A percentile compares a stretch with the other conserved stretches of the same genome.
Conservation (phyloP, 257 asterid genomes). For the Cordia subcordata region DNA sequence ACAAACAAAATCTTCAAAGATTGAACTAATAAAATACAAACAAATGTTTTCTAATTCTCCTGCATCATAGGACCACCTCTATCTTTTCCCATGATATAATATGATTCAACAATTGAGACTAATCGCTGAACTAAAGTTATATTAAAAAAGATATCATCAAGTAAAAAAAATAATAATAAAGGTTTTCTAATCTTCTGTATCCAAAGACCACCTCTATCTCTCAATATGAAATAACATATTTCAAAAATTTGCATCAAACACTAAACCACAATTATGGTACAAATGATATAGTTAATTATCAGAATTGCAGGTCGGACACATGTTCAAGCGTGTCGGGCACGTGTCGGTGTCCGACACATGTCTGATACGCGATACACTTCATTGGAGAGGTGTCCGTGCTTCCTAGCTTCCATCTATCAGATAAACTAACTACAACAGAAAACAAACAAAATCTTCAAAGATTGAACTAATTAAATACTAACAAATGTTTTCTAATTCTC, state of each 20-base stretch:
- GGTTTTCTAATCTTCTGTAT: no score
- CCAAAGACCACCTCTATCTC: no score
- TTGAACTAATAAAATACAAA: background rate
- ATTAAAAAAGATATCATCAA: background rate
- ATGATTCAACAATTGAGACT: background rate
- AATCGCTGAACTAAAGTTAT: background rate
- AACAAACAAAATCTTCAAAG: background rate
- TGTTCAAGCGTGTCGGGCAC: no score
- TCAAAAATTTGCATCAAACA: background rate
- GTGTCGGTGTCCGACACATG: no score
- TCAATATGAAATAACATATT: background rate
- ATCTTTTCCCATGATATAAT: background rate
- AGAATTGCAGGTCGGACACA: background rate
- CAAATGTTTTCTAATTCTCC: conserved; percentile 7
- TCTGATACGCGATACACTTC: no score
- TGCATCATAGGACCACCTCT: conserved; percentile 12
- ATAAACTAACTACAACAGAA: conserved; percentile 10
- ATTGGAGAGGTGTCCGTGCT: no score
- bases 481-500: conserved; percentile 4
- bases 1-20: background rate
- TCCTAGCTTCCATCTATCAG: background rate
- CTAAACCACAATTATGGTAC: background rate
- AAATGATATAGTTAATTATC: background rate
- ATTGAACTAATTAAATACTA: no score
- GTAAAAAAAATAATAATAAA: background rate